Base-by-base conservation (phyloP, 2,329 filamentous ascomycete species). In the Rugonectria rugulosa region DNA sequence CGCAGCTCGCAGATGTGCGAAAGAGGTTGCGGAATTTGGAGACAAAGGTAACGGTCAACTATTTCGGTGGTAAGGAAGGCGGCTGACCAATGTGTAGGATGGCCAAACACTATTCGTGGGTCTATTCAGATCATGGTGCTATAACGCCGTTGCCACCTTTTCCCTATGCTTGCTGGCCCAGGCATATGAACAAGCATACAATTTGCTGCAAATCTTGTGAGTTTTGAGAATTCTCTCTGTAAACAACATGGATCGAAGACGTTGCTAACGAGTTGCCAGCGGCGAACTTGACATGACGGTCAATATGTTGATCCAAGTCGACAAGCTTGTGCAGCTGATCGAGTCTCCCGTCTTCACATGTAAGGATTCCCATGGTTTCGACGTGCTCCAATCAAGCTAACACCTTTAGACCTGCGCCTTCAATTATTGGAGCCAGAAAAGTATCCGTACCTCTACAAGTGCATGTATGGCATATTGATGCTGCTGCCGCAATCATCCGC, bases 251-350 rank as follows among this genome's bases (percentile, higher is more conserved):
- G n/a, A n/a, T n/a, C 29, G 4, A 12, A 24, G 7, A 8, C 6
- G 20, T 34, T 45, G 24, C 51, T 60, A 47, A 36, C 27, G 11
- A n/a, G 4, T 26, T 24, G 20, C 12, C n/a, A 96, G 92, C 74
- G 95, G 92, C 56, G 95, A 99, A 68, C 81, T 99, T 43, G 95
- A 99, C 73, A 98, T 99, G 92, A 98, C 94, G 0, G 95, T 99
- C 65, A 97, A 97, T 67, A 96, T 97, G 75, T 84, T 99, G 51
- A 99, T 99, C 37, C 96, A 99, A 72, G 97, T 99, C 65, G 95
- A 99, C 75, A 99, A 99, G 73, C 83, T 99, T 14, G 95, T 99
- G 11, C 95, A 99, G 73, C 82, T 99, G 14, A 87, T 99, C 32
- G 95, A 99, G 73, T 98, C 93, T 0, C 95, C 95, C 0, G 95